A percentile compares a stretch with the other conserved stretches of the same genome.
Evolutionary conservation across 768 basidiomycete species (phyloP).

Genomic region (Porphyrellus cyaneotinctus): DNA sequence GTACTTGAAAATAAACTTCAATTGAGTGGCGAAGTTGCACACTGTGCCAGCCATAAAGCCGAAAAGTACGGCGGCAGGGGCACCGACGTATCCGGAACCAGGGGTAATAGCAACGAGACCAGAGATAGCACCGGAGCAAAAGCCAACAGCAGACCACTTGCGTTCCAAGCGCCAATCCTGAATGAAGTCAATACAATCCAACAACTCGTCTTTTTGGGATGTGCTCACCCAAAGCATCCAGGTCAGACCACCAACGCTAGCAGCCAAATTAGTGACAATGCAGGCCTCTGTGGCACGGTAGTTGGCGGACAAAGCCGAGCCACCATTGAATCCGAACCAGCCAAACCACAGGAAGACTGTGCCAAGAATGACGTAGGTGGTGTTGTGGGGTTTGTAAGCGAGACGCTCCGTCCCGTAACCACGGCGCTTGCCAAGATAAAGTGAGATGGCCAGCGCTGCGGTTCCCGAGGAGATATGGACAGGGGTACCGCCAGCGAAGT

Average conservation of each 20-base stretch:
- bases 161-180: constrained; percentile 88
- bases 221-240: constrained; percentile 84
- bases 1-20: constrained; percentile 77
- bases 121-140: constrained; percentile 91
- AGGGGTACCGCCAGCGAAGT: constrained; percentile 94
- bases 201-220: background rate
- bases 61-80: constrained; percentile 80
- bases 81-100: constrained; percentile 76
- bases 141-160: constrained; percentile 92
- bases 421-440: constrained; percentile 86
- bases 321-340: constrained; percentile 97
- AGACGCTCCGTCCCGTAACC: constrained; percentile 90
- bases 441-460: constrained; percentile 85
- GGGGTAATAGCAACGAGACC: constrained; percentile 90
- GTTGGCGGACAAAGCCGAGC: constrained; percentile 85
- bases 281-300: constrained; percentile 84
- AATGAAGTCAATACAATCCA: background rate
- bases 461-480: constrained; percentile 95
- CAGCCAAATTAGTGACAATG: constrained; percentile 91
- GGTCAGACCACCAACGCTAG: constrained; percentile 79
- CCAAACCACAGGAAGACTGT: constrained; percentile 93
- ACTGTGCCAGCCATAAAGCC: constrained; percentile 79
- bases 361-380: constrained; percentile 88
- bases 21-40: constrained; percentile 94
- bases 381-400: constrained; percentile 93